Evolutionary conservation across 257 asterid species (phyloP), one percentile per base, ranked within the genome.

Genomic region (Solanum neorickii): DNA sequence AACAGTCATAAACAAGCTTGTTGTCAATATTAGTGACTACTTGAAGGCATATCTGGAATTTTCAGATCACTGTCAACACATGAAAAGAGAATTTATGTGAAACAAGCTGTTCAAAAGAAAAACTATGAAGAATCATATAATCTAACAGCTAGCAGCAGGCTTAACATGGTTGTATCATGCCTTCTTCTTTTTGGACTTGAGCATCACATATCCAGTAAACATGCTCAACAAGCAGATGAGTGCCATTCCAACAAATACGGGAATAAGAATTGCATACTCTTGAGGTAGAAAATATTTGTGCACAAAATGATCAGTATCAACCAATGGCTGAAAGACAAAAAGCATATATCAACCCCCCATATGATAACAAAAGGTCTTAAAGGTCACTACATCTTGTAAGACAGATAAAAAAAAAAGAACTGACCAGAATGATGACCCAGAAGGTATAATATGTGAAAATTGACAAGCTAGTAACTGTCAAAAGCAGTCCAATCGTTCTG

Each of bases 221-320:
- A 92, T 89, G 33, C 93, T 91, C 83, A 97, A 90, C 90, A 94
- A 94, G 92, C 94, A 91, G 73, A 93, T 84, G 68, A 97, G 97
- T 9, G 91, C 88, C 68, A 94, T 91, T 9, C 96, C 98, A 46
- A 93, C 94, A 56, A 80, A 93, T 83, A 95, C 98, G 3, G 98
- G 96, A 87, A 94, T 89, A 82, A 91, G 87, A 69, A 91, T 90
- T 60, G 98, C 99, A 65, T 91, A 96, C 84, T 95, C 98, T 90
- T 94, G 98, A 73, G 98, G 98, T 84, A 94, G 93, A 89, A 96
- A 96, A 96, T 96, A 96, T 69, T 91, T 90, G 95, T 96, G 98
- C 90, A 94, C 98, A 80, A 96, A 96, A 92, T 96, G 98, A 83
- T 94, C 97, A 16, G 92, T 88, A 88, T 96, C 98, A 31, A 97